These are phyloP conservation scores for Jackrogersella multiformis DNA, from an alignment of 495 filamentous ascomycete species.

Conservation along the genomic window DNA sequence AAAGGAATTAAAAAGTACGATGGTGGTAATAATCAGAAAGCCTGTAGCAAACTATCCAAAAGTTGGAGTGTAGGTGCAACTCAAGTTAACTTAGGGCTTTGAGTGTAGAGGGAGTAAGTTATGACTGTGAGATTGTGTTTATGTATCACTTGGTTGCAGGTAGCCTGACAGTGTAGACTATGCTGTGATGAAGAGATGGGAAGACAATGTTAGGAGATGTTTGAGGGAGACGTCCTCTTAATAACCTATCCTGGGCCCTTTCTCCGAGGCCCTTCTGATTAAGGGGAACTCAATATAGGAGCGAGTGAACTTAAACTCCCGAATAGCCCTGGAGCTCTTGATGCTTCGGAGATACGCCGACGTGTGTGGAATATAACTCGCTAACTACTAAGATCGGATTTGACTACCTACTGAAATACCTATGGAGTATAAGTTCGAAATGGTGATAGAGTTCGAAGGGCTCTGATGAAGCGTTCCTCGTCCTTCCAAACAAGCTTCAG, in stretches of 20 bases:
- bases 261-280: neutral
- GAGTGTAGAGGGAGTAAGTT: neutral
- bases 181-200: neutral
- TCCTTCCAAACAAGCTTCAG: neutral
- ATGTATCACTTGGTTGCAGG: neutral
- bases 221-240: too few species aligned
- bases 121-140: neutral
- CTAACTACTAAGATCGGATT: too few species aligned
- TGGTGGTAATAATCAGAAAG: neutral
- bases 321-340: neutral
- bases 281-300: neutral
- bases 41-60: neutral
- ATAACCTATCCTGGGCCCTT: too few species aligned
- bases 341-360: neutral
- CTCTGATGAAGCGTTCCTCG: neutral
- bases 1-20: neutral
- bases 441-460: too few species aligned
- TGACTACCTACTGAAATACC: too few species aligned
- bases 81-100: neutral
- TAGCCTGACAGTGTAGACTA: neutral
- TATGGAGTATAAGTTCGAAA: too few species aligned
- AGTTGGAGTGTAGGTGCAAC: too few species aligned
- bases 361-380: neutral
- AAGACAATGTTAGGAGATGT: neutral
- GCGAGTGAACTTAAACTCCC: neutral